Evolutionary conservation across 1,139 yeast genomes (phyloP).

Genomic region (Keqinozyma sinolaborantium): DNA sequence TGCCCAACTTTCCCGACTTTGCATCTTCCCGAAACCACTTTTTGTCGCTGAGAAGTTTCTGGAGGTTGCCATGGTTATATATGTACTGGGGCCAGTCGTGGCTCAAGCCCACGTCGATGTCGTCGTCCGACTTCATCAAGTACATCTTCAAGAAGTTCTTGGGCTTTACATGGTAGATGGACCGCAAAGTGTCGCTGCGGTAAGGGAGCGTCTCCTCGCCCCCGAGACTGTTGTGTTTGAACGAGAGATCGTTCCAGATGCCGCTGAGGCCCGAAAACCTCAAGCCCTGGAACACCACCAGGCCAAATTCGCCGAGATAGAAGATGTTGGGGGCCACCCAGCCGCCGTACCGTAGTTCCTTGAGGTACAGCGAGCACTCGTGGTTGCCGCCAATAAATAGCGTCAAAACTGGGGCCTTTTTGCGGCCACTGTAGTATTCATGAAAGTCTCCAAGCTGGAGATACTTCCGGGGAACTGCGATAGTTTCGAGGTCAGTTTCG

Average conservation of each 20-base stretch:
- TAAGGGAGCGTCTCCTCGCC: slow-evolving; percentile 50
- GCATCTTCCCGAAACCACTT: slow-evolving; percentile 70
- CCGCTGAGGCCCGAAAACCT: slow-evolving; percentile 85
- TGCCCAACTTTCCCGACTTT: slow-evolving; percentile 60
- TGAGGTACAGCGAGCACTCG: slow-evolving; percentile 77
- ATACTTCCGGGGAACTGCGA: slow-evolving; percentile 60
- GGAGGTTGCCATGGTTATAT: slow-evolving; percentile 58
- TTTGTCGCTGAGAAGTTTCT: slow-evolving; percentile 49
- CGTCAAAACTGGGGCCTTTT: slow-evolving; percentile 71
- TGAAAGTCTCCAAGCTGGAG: slow-evolving; percentile 72
- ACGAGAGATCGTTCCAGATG: slow-evolving; percentile 54
- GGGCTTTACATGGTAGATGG: slow-evolving; percentile 74
- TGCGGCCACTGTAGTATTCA: slow-evolving; percentile 60
- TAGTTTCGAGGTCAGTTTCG: slow-evolving; percentile 57
- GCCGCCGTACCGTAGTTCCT: slow-evolving; percentile 81
- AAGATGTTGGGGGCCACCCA: slow-evolving; percentile 94
- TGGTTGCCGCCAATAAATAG: slow-evolving; percentile 94
- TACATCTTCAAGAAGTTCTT: slow-evolving; percentile 58
- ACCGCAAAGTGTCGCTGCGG: slow-evolving; percentile 39
- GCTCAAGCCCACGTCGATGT: slow-evolving; percentile 54
- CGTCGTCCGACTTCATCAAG: slow-evolving; percentile 17
- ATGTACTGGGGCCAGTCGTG: slow-evolving; percentile 97
- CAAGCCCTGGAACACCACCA: slow-evolving; percentile 69
- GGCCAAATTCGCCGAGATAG: slow-evolving; percentile 77
- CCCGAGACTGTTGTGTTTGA: slow-evolving; percentile 12